A percentile compares a stretch with the other conserved stretches of the same genome.
Conservation (phyloP, 495 filamentous ascomycete species). For the Daldinia bambusicola region DNA sequence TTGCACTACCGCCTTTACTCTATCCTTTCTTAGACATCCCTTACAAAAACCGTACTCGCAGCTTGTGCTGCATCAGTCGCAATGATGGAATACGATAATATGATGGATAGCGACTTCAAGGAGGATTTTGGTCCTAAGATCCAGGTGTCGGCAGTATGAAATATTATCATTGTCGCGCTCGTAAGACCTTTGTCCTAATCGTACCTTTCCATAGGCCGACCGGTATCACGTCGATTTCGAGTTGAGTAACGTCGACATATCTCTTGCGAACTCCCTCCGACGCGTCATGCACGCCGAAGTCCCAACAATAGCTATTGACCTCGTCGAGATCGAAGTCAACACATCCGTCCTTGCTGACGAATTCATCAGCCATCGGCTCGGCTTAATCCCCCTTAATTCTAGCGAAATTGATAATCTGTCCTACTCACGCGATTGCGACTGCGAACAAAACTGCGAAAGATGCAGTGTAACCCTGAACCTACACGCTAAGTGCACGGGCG, state of each 20-base stretch:
- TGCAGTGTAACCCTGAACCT: slow-evolving; percentile 87
- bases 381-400: slow-evolving; percentile 87
- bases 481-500: slow-evolving; percentile 81
- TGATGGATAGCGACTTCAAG: slow-evolving; percentile 71
- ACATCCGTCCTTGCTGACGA: slow-evolving; percentile 95
- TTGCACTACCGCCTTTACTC: not conserved
- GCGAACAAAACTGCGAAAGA: slow-evolving; percentile 88
- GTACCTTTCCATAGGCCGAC: slow-evolving; percentile 64
- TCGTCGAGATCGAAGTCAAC: slow-evolving; percentile 92
- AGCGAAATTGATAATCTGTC: slow-evolving; percentile 82
- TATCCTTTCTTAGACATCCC: not conserved
- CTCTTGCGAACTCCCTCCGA: slow-evolving; percentile 94
- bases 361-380: slow-evolving; percentile 92
- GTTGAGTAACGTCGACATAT: slow-evolving; percentile 79
- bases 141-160: slow-evolving; percentile 74
- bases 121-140: slow-evolving; percentile 66
- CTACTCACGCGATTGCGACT: slow-evolving; percentile 96
- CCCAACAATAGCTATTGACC: slow-evolving; percentile 92
- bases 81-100: slow-evolving; percentile 73
- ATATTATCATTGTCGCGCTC: slow-evolving; percentile 21
- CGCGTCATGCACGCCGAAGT: slow-evolving; percentile 94
- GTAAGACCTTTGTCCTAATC: slow-evolving; percentile 14
- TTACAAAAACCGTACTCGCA: slow-evolving; percentile 25
- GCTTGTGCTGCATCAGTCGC: slow-evolving; percentile 1
- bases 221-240: slow-evolving; percentile 80